Conservation (phyloP, 306 rosid genomes). For the Trifolium repens region DNA sequence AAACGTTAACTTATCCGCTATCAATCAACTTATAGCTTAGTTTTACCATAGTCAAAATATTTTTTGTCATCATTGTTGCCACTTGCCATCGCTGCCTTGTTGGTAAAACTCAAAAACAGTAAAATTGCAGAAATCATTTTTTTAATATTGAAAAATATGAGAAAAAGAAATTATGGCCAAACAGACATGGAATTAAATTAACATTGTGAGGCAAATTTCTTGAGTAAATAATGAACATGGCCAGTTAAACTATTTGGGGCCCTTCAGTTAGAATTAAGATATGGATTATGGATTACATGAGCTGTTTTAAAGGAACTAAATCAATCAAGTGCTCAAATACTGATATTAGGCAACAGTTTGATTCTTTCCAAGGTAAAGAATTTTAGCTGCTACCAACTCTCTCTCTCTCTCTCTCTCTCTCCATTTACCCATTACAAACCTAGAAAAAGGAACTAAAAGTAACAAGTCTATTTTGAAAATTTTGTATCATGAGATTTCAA, state of each 20-base stretch:
- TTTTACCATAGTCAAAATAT: no score
- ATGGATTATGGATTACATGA: not conserved
- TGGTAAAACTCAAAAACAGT: no score
- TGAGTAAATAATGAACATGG: constrained; percentile 5
- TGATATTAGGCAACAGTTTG: constrained; percentile 30
- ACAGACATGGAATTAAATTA: constrained; percentile 25
- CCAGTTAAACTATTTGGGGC: constrained; percentile 22
- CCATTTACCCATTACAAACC: constrained; percentile 9
- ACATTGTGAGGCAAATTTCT: constrained; percentile 18
- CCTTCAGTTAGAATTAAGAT: constrained; percentile 20
- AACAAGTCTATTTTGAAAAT: constrained; percentile 5
- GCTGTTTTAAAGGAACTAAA: constrained; percentile 30
- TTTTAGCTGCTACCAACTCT: constrained; percentile 20
- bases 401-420: constrained; percentile 4
- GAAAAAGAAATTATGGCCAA: constrained; percentile 26
- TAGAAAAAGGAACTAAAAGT: constrained; percentile 27
- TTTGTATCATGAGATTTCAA: constrained; percentile 1
- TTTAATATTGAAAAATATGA: no score
- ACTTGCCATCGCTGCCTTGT: no score
- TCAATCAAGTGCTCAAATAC: constrained; percentile 10
- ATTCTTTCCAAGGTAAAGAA: constrained; percentile 25
- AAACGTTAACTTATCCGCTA: no score
- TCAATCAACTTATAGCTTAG: no score
- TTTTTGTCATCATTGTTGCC: no score
- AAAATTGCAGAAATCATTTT: no score